Conservation (phyloP, 306 rosid genomes). For the Castanea sativa region DNA sequence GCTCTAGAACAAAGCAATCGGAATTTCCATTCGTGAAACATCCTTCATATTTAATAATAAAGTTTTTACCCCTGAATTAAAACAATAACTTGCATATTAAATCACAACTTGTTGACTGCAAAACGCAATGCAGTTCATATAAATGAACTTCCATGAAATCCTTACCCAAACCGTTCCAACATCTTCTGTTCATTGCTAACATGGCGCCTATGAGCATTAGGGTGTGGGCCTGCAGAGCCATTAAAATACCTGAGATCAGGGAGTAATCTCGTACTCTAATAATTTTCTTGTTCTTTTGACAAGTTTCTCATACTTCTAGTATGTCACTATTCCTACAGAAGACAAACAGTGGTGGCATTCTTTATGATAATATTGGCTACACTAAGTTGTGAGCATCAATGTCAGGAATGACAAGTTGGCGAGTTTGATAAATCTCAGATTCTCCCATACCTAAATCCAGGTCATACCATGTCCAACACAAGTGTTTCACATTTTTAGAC, state of each 20-base stretch:
- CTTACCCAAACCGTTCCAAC: constrained; percentile 81
- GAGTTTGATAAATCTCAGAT: background rate
- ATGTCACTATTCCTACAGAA: background rate
- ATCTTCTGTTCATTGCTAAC: constrained; percentile 60
- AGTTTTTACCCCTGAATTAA: constrained; percentile 58
- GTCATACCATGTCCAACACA: background rate
- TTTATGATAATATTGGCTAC: background rate
- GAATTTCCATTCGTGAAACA: constrained; percentile 41
- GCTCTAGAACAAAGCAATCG: constrained; percentile 71
- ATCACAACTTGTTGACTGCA: background rate
- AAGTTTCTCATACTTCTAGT: background rate
- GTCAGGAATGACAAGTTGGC: background rate
- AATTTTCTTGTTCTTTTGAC: background rate
- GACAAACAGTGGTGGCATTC: background rate
- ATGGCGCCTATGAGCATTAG: constrained; percentile 53
- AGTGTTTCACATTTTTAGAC: background rate
- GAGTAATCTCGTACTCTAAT: background rate
- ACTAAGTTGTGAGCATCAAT: background rate
- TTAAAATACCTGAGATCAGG: constrained; percentile 10
- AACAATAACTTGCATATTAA: constrained; percentile 13
- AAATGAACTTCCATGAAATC: background rate
- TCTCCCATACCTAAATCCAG: background rate
- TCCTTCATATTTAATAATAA: constrained; percentile 56
- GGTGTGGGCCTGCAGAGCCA: constrained; percentile 61
- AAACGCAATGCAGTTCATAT: background rate